Evolutionary conservation across 2,329 filamentous ascomycete genomes (phyloP), one percentile per base, ranked within the genome.

Genomic region (Cyphellophora europaea): DNA sequence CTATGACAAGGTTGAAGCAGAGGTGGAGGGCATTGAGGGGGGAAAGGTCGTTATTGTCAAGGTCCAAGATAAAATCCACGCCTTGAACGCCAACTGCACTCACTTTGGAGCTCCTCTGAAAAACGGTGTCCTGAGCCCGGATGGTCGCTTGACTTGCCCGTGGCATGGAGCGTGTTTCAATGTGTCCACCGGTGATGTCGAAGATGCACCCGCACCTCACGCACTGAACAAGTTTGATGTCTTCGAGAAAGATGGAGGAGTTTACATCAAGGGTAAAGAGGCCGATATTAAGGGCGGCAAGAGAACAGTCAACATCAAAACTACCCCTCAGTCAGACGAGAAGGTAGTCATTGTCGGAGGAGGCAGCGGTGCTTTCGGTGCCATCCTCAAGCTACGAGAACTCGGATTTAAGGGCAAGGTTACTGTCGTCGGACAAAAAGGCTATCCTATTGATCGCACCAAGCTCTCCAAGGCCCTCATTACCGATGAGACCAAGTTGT

Each of bases 81-180:
- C 88, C 18, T 59, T 93, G 21, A 87, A 83, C 21, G 67, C 85
- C 25, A 91, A 81, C 48, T 98, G 91, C 55, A 79, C 75, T 11
- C 89, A 96, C 62, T 96, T 93, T 56, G 89, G 91, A 19, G 91
- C 89, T 27, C 91, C 91, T 11, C 63, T 98, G 45, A 76, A 78
- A 35, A 86, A 89, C 48, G 91, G 91, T 35, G 79, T 96, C 5
- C 62, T 98, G 44, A 84, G 84, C 5, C 74, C 76, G 3, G 79
- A 82, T 48, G 91, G 91, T 4, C 73, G 86, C 33, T 61, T 98
- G 43, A 94, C 85, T 5, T 98, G 91, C 57, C 87, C 89, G 3
- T 96, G 91, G 91, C 89, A 96, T 57, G 89, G 89, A 65, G 91
- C 91, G 38, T 98, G 91, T 67, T 98, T 95, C 65, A 91, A 86